Conservation (phyloP, 2,329 filamentous ascomycete species). For the Monosporascus cannonballus region DNA sequence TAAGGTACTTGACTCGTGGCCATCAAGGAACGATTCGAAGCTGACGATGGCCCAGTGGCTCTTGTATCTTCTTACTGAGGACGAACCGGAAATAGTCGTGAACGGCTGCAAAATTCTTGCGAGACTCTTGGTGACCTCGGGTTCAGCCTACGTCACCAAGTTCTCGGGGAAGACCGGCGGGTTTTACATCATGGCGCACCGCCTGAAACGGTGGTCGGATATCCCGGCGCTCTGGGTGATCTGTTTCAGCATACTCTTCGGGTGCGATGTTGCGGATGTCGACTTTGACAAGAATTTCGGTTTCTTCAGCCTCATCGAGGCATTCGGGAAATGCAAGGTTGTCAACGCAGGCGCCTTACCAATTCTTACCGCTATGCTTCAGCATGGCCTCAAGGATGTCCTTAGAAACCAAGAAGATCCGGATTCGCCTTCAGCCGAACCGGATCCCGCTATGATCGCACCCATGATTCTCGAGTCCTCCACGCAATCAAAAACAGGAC, state of each 20-base stretch:
- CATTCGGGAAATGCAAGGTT: slow-evolving; percentile 65
- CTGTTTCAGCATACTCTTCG: slow-evolving; percentile 84
- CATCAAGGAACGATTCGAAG: slow-evolving; percentile 18
- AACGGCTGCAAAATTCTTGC: slow-evolving; percentile 78
- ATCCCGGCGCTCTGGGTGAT: slow-evolving; percentile 79
- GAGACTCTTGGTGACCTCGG: slow-evolving; percentile 76
- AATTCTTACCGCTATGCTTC: slow-evolving; percentile 80
- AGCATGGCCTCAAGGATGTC: slow-evolving; percentile 71
- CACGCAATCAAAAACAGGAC: slow-evolving; percentile 44
- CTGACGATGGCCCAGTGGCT: slow-evolving; percentile 62
- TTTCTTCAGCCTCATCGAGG: slow-evolving; percentile 64
- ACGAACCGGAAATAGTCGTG: slow-evolving; percentile 75
- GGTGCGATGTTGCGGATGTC: slow-evolving; percentile 68
- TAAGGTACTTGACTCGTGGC: slow-evolving; percentile 54
- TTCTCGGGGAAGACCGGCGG: slow-evolving; percentile 81
- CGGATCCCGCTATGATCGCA: slow-evolving; percentile 10
- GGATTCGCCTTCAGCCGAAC: slow-evolving; percentile 40
- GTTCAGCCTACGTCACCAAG: slow-evolving; percentile 73
- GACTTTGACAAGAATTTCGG: slow-evolving; percentile 71
- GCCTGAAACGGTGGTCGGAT: slow-evolving; percentile 84
- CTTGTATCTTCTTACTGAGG: slow-evolving; percentile 81
- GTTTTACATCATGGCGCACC: slow-evolving; percentile 76
- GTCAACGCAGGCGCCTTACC: slow-evolving; percentile 71
- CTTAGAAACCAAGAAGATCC: slow-evolving; percentile 56
- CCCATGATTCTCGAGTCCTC: slow-evolving; percentile 20